phyloP scores from a whole-genome alignment of 192 early-diverging fungal species.

The Podila verticillata region DNA sequence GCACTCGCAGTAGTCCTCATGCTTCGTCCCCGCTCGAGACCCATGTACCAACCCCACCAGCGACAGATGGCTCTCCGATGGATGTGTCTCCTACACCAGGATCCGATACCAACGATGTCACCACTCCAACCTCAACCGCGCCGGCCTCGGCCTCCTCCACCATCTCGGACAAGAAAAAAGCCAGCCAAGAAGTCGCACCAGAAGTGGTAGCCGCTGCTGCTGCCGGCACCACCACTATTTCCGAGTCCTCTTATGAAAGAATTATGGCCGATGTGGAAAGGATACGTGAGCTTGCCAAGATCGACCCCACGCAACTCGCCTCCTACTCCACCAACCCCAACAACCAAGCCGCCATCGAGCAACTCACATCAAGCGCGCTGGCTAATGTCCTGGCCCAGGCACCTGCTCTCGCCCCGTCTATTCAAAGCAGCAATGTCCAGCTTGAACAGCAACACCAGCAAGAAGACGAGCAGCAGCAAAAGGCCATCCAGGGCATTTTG shows the following conservation, averaged over 20 bases:
- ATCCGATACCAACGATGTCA: neutral
- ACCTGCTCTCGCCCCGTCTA: conserved; percentile 5
- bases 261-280: conserved; percentile 47
- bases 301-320: conserved; percentile 36
- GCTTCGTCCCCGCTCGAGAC: conserved; percentile 17
- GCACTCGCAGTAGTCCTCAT: conserved; percentile 18
- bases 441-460: conserved; percentile 19
- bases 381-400: conserved; percentile 45
- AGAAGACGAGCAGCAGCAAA: conserved; percentile 31
- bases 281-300: conserved; percentile 45
- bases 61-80: neutral
- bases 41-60: conserved; percentile 3
- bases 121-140: neutral
- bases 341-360: conserved; percentile 46
- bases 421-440: conserved; percentile 27
- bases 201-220: neutral
- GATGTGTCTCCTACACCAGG: neutral
- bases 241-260: conserved; percentile 27
- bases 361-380: conserved; percentile 44
- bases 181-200: conserved; percentile 13
- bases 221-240: conserved; percentile 21
- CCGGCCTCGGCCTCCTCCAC: neutral
- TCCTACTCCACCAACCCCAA: conserved; percentile 51
- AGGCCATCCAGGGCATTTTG: conserved; percentile 31
- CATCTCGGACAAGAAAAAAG: neutral